Percentiles rank a stretch among this genome's conserved stretches.
phyloP scores from a whole-genome alignment of 2,329 filamentous ascomycete genomes.

The Microsporum audouinii region DNA sequence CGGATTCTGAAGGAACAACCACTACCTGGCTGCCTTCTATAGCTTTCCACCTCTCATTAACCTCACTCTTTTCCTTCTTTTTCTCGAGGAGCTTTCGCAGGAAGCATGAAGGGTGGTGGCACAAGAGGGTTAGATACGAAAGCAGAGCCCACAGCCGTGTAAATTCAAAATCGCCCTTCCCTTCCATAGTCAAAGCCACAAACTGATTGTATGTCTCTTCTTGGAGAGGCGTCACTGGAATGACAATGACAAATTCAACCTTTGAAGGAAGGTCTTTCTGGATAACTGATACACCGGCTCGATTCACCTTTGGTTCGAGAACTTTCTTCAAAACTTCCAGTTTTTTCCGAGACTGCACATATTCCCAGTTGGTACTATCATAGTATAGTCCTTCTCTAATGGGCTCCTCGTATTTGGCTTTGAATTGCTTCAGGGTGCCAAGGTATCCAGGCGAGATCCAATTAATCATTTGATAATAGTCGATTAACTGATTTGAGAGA shows the following conservation, averaged over 20 bases:
- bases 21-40: not conserved
- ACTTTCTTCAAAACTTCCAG: slow-evolving; percentile 59
- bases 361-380: slow-evolving; percentile 49
- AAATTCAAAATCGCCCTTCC: slow-evolving; percentile 26
- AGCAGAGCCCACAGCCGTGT: slow-evolving; percentile 46
- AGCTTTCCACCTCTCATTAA: not conserved
- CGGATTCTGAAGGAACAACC: slow-evolving; percentile 9
- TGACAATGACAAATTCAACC: slow-evolving; percentile 66
- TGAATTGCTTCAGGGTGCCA: slow-evolving; percentile 57
- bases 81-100: slow-evolving; percentile 37
- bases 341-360: slow-evolving; percentile 51
- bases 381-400: slow-evolving; percentile 60
- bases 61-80: slow-evolving; percentile 10
- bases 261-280: slow-evolving; percentile 60
- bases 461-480: slow-evolving; percentile 79
- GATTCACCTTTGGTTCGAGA: slow-evolving; percentile 66
- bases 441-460: slow-evolving; percentile 76
- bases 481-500: slow-evolving; percentile 68
- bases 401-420: slow-evolving; percentile 55
- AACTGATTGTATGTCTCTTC: slow-evolving; percentile 49
- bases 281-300: slow-evolving; percentile 58
- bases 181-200: slow-evolving; percentile 26
- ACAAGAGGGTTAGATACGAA: slow-evolving; percentile 42
- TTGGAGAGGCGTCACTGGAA: slow-evolving; percentile 60
- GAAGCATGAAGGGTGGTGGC: slow-evolving; percentile 48